phyloP scores from a whole-genome alignment of 176 grass and related monocot species.

The Areca catechu region DNA sequence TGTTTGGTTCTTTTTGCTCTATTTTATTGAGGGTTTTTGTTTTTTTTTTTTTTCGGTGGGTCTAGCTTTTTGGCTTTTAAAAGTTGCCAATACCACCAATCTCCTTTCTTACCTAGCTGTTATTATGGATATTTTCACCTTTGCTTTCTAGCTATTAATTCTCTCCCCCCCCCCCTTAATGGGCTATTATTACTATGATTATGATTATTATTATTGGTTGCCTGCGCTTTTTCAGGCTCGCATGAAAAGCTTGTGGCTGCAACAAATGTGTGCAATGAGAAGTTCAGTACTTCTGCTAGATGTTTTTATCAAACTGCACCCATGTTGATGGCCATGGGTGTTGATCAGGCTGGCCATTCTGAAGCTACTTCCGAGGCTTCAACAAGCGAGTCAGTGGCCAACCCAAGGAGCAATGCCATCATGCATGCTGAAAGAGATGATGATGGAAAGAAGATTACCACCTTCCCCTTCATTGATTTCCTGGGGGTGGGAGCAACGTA shows the following conservation, averaged over 20 bases:
- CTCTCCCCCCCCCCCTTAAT: too few relatives aligned
- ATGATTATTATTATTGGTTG: not conserved
- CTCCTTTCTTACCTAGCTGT: too few relatives aligned
- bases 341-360: conserved; percentile 7
- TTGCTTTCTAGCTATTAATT: too few relatives aligned
- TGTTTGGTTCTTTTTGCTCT: too few relatives aligned
- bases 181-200: not conserved
- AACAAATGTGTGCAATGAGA: conserved; percentile 3
- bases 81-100: too few relatives aligned
- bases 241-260: not conserved
- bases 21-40: too few relatives aligned
- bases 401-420: not conserved
- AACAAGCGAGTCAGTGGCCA: conserved; percentile 3
- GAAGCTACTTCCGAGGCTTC: not conserved
- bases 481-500: conserved; percentile 22
- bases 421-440: conserved; percentile 2
- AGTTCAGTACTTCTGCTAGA: not conserved
- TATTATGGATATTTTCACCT: too few relatives aligned
- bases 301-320: not conserved
- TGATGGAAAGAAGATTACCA: not conserved
- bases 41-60: too few relatives aligned
- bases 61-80: too few relatives aligned
- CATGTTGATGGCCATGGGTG: not conserved
- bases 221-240: not conserved
- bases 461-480: conserved; percentile 24